Evolutionary conservation across 495 filamentous ascomycete genomes (phyloP).

Genomic region (Pyrenula aspistea): DNA sequence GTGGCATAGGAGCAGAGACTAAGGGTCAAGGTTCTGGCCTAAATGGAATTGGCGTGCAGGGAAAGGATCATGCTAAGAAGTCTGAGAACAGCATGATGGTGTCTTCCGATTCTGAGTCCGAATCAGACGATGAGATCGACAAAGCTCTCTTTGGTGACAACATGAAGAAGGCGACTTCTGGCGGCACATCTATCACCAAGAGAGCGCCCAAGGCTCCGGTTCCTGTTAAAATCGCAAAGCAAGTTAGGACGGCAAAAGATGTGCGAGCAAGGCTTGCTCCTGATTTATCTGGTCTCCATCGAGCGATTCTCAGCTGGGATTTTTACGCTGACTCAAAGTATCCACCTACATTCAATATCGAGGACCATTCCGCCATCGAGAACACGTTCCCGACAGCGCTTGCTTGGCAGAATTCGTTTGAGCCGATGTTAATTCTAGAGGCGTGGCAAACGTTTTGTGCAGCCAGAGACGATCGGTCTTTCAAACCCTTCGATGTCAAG

Average conservation of each 20-base stretch:
- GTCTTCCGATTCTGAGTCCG: slow-evolving; percentile 62
- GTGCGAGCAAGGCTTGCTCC: slow-evolving; percentile 88
- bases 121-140: slow-evolving; percentile 56
- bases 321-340: slow-evolving; percentile 79
- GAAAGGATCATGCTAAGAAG: slow-evolving; percentile 62
- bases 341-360: slow-evolving; percentile 56
- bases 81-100: slow-evolving; percentile 76
- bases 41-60: slow-evolving; percentile 60
- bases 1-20: slow-evolving; percentile 41
- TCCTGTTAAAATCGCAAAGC: slow-evolving; percentile 70
- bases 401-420: slow-evolving; percentile 81
- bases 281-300: slow-evolving; percentile 75
- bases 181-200: slow-evolving; percentile 11
- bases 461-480: slow-evolving; percentile 70
- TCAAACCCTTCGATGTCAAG: slow-evolving; percentile 71
- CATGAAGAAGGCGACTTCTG: slow-evolving; percentile 33
- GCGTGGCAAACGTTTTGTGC: slow-evolving; percentile 92
- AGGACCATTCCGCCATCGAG: slow-evolving; percentile 61
- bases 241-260: slow-evolving; percentile 70
- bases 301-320: slow-evolving; percentile 81
- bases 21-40: slow-evolving; percentile 69
- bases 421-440: slow-evolving; percentile 82
- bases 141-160: slow-evolving; percentile 47
- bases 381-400: slow-evolving; percentile 60
- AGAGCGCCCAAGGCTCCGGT: slow-evolving; percentile 38